These are phyloP conservation scores for Azolla pinnata DNA, from an alignment of 75 land plant species.

Conservation along the genomic window DNA sequence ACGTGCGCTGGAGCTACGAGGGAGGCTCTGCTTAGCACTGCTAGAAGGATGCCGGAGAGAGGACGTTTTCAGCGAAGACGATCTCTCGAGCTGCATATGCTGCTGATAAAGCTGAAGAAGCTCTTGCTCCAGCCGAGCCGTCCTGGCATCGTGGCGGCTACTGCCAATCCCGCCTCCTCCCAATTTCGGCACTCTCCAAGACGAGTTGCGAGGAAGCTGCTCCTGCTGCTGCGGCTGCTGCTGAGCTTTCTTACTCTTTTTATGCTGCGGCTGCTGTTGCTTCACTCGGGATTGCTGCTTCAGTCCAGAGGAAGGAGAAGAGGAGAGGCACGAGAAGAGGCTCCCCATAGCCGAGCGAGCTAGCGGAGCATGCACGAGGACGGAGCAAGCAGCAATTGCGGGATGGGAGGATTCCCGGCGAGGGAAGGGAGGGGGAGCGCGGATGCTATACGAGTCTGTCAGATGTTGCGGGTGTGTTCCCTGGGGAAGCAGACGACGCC, in stretches of 20 bases:
- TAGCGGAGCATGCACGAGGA: no score
- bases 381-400: no score
- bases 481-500: no score
- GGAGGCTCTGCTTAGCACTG: slow-evolving; percentile 26
- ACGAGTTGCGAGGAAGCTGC: background rate
- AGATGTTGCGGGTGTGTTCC: no score
- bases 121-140: slow-evolving; percentile 26
- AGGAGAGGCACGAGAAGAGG: background rate
- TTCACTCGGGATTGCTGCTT: background rate
- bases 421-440: no score
- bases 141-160: slow-evolving; percentile 14
- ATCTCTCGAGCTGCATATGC: slow-evolving; percentile 48
- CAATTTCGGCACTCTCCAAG: no score
- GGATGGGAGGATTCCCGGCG: no score
- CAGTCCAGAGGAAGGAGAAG: background rate
- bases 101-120: slow-evolving; percentile 32
- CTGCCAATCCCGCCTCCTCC: no score
- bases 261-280: background rate
- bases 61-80: slow-evolving; percentile 46
- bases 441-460: no score
- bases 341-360: slow-evolving; percentile 1
- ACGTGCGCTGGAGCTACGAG: slow-evolving; percentile 71
- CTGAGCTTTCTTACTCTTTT: no score
- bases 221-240: background rate
- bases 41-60: slow-evolving; percentile 21